phyloP scores from a whole-genome alignment of 148 eudicot genomes.

The Beta vulgaris region DNA sequence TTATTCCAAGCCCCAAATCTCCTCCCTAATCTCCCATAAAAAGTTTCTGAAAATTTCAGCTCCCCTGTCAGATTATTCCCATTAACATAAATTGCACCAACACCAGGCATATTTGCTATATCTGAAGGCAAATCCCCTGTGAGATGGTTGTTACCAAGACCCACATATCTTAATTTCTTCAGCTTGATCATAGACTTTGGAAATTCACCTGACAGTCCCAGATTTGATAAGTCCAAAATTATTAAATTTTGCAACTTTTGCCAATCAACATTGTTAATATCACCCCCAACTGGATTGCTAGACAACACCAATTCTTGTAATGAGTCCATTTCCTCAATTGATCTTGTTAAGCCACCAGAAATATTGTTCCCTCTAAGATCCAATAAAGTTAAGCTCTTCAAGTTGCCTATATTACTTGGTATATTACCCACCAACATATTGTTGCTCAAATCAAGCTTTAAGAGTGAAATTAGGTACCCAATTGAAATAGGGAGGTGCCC shows the following conservation, averaged over 20 bases:
- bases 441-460: constrained; percentile 85
- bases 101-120: constrained; percentile 46
- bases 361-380: constrained; percentile 70
- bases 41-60: constrained; percentile 48
- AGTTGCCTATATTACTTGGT: constrained; percentile 43
- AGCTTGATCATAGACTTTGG: constrained; percentile 57
- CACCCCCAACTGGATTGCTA: constrained; percentile 70
- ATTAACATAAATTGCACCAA: constrained; percentile 65
- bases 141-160: constrained; percentile 62
- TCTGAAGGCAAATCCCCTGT: constrained; percentile 57
- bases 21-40: constrained; percentile 75
- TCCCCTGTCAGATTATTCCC: constrained; percentile 75
- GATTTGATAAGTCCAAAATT: constrained; percentile 58
- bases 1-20: constrained; percentile 80
- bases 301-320: constrained; percentile 71
- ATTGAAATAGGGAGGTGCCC: constrained; percentile 54
- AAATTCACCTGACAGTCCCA: constrained; percentile 56
- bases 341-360: constrained; percentile 53
- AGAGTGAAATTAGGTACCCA: constrained; percentile 54
- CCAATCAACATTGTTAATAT: constrained; percentile 53
- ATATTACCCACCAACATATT: constrained; percentile 58
- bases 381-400: constrained; percentile 64
- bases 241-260: constrained; percentile 40
- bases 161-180: constrained; percentile 61
- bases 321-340: constrained; percentile 57